phyloP scores from a whole-genome alignment of 148 eudicot genomes.

The Fagopyrum homotropicum region DNA sequence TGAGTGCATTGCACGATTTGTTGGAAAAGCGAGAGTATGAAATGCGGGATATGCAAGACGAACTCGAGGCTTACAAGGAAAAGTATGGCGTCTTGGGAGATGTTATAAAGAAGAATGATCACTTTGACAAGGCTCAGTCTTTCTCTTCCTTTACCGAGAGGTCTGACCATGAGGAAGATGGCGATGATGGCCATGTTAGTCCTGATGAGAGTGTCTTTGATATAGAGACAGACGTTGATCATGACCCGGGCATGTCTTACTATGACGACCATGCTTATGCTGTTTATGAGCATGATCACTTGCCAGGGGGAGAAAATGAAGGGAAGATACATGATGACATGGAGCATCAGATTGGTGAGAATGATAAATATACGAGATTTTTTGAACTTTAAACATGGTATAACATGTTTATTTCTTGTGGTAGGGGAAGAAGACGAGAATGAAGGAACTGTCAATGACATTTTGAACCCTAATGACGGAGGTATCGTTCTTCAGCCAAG shows the following conservation, averaged over 20 bases:
- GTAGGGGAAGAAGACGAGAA: not conserved
- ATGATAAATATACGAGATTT: not conserved
- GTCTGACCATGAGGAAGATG: constrained; percentile 1
- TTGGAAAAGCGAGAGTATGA: constrained; percentile 62
- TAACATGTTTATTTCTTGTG: not conserved
- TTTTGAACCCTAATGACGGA: not conserved
- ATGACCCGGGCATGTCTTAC: not conserved
- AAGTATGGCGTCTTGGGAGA: constrained; percentile 47
- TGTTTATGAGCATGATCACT: not conserved
- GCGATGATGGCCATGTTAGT: constrained; percentile 35
- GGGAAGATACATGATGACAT: constrained; percentile 22
- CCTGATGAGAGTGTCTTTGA: constrained; percentile 27
- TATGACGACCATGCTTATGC: constrained; percentile 12
- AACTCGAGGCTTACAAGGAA: constrained; percentile 56
- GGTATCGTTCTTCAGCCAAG: not conserved
- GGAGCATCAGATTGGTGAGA: constrained; percentile 35
- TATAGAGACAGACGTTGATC: constrained; percentile 25
- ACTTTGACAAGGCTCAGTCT: constrained; percentile 52
- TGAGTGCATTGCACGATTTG: constrained; percentile 54
- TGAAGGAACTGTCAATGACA: not conserved
- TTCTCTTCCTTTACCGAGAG: constrained; percentile 43
- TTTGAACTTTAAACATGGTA: not conserved
- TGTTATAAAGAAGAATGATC: constrained; percentile 42
- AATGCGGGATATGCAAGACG: constrained; percentile 50
- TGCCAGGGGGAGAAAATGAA: constrained; percentile 10